Conservation (phyloP, 176 grass and related monocot genomes). For the Zoysia japonica region DNA sequence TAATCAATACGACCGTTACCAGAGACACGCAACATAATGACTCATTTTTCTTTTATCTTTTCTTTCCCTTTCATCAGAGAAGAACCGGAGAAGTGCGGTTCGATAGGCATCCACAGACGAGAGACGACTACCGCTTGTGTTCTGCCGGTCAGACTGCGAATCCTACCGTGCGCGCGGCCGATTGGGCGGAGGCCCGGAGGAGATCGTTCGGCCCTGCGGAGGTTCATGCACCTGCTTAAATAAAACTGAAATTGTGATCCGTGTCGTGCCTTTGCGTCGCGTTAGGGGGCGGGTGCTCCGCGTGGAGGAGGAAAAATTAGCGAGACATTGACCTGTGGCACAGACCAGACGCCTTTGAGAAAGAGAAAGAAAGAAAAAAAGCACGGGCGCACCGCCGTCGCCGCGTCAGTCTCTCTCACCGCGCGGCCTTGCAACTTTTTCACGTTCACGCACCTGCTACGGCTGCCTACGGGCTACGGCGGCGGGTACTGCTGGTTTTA, state of each 20-base stretch:
- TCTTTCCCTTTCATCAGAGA: neutral
- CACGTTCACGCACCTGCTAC: neutral
- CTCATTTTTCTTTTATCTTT: no score
- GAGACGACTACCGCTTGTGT: no score
- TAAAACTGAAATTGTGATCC: neutral
- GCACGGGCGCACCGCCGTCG: neutral
- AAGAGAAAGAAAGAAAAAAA: neutral
- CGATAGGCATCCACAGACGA: neutral
- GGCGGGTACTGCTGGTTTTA: neutral
- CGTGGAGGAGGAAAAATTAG: neutral
- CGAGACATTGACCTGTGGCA: neutral
- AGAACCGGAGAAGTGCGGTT: neutral
- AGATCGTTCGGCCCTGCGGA: neutral
- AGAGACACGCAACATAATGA: neutral
- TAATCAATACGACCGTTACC: conserved; percentile 25
- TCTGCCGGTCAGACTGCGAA: neutral
- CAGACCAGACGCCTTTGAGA: no score
- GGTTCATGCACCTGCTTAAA: neutral
- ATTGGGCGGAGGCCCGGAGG: neutral
- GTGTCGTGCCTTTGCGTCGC: neutral
- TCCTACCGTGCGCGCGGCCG: neutral
- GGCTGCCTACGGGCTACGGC: neutral
- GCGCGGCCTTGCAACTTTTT: neutral
- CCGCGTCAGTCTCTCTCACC: neutral
- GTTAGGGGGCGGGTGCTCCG: neutral